Evolutionary conservation across 2,329 filamentous ascomycete species (phyloP), one percentile per base, ranked within the genome.

Genomic region (Monosporascus sp.): DNA sequence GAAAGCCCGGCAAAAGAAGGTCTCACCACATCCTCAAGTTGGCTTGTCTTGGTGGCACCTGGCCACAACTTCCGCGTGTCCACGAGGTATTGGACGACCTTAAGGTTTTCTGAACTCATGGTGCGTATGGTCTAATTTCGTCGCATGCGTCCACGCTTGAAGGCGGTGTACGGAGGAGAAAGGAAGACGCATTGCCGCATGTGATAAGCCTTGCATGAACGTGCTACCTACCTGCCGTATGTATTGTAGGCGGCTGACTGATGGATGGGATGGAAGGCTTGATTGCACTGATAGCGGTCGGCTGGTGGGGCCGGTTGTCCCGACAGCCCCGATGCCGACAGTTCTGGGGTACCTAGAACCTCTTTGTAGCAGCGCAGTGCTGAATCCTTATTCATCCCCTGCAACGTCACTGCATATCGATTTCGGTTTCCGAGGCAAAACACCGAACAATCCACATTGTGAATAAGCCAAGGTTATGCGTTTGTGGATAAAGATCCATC

Each of bases 51-150:
- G 47, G 62, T 66, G 22, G 74, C 79, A 51, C 69, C 69, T n/a
- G 80, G 76, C 79, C 81, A 87, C 50, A 85, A 71, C 3, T 67
- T 59, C 38, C 82, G 74, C 3, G 83, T 86, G 68, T 87, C 83
- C 38, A 87, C 69, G 52, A 84, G 70, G 80, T 83, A 86, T 69
- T 84, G 81, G 54, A 83, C 71, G 49, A 85, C 70, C 47, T 70
- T 65, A 2, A 72, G 69, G 27, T 63, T 59, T 43, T 53, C 55
- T 48, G 64, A 61, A 51, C 58, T 57, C 65, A 68, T 67, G 51
- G 51, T 58, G 54, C 54, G 20, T 17, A 27, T 31, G 24, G 25
- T 18, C 43, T 25, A 14, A 25, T n/a, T 46, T 46, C 43, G 9
- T 46, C 43, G 3, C 43, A 46, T 46, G 24, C 31, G 43, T 46